Evolutionary conservation across 495 filamentous ascomycete genomes (phyloP).

Genomic region (Annulohypoxylon bovei): DNA sequence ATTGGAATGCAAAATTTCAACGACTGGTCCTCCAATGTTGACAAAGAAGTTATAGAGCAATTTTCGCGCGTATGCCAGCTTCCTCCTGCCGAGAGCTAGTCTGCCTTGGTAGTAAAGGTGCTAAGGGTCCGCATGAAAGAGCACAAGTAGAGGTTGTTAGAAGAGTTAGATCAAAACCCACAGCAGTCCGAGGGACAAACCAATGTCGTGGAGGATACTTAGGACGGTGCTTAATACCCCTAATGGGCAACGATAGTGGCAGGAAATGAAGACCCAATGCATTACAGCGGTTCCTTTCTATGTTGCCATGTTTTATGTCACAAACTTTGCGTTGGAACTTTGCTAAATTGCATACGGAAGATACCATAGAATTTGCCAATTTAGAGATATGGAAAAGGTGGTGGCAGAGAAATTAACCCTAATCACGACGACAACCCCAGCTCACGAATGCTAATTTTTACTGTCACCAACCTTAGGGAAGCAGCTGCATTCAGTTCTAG

Average conservation of each 20-base stretch:
- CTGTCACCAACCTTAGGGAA: neutral
- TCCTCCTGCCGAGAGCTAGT: conserved; percentile 13
- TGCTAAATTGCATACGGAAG: neutral
- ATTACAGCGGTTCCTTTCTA: neutral
- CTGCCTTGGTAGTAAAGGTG: neutral
- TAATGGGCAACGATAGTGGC: neutral
- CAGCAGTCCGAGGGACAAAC: neutral
- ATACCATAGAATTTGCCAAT: neutral
- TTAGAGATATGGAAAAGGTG: neutral
- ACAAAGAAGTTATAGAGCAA: conserved; percentile 75
- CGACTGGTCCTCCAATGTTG: conserved; percentile 88
- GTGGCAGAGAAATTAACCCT: neutral
- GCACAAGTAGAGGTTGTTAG: neutral
- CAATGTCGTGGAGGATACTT: too few relatives aligned
- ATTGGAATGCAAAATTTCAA: conserved; percentile 77
- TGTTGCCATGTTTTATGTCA: neutral
- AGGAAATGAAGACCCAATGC: neutral
- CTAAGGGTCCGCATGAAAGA: neutral
- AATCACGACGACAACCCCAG: neutral
- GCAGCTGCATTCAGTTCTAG: neutral
- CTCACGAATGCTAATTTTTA: neutral
- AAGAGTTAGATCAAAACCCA: neutral
- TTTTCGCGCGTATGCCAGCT: conserved; percentile 58
- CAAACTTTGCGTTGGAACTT: neutral
- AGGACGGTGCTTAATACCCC: too few relatives aligned